phyloP scores from a whole-genome alignment of 305 asterid genomes.

The Striga hermonthica region DNA sequence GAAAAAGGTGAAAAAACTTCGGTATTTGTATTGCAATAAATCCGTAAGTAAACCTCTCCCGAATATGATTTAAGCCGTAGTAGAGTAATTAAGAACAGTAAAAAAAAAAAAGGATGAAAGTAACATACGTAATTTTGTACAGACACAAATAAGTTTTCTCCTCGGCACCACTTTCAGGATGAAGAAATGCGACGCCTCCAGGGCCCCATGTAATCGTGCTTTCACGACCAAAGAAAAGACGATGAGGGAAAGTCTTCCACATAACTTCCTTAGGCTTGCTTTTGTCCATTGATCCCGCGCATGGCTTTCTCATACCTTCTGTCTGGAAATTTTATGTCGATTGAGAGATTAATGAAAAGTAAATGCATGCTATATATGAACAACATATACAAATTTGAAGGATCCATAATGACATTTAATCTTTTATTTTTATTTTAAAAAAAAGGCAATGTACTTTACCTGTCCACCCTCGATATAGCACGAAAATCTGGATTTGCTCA shows the following conservation, averaged over 20 bases:
- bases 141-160: slow-evolving; percentile 73
- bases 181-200: slow-evolving; percentile 95
- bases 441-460: slow-evolving; percentile 44
- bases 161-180: slow-evolving; percentile 55
- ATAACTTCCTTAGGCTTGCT: slow-evolving; percentile 57
- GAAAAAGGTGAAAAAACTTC: too few species aligned
- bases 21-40: too few species aligned
- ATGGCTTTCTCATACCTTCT: slow-evolving; percentile 75
- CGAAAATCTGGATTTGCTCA: slow-evolving; percentile 57
- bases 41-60: slow-evolving; percentile 2
- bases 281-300: slow-evolving; percentile 76
- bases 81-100: background rate
- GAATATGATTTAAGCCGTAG: slow-evolving; percentile 6
- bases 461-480: slow-evolving; percentile 94
- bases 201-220: slow-evolving; percentile 80
- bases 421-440: background rate
- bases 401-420: background rate
- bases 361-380: slow-evolving; percentile 12
- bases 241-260: slow-evolving; percentile 81
- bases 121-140: slow-evolving; percentile 81
- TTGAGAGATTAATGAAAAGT: slow-evolving; percentile 22
- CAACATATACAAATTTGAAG: too few species aligned
- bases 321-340: slow-evolving; percentile 46
- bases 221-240: slow-evolving; percentile 81
- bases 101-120: slow-evolving; percentile 20